Evolutionary conservation across 2,329 filamentous ascomycete genomes (phyloP).

Genomic region (Fusarium lateritium): DNA sequence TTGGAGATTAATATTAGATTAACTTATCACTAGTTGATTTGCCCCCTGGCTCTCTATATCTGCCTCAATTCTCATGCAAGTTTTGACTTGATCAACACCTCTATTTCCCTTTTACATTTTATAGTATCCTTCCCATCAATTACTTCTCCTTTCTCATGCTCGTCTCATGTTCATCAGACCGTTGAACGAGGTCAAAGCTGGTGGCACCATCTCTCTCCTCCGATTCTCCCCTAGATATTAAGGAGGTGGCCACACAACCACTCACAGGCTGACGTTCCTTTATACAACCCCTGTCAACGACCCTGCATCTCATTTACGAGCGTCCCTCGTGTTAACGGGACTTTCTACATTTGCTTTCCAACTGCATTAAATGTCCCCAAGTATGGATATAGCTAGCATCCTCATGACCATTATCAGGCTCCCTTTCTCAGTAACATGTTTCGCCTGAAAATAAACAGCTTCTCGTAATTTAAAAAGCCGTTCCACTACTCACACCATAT

Average conservation of each 20-base stretch:
- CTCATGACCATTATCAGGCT: constrained; percentile 8
- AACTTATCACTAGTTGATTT: background rate
- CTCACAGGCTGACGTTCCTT: constrained; percentile 30
- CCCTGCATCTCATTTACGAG: constrained; percentile 41
- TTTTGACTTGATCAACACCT: background rate
- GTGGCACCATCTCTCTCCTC: constrained; percentile 25
- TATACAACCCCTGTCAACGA: constrained; percentile 25
- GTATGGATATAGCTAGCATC: constrained; percentile 1
- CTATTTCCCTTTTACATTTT: background rate
- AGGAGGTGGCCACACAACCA: constrained; percentile 36
- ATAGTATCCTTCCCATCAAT: too few species aligned
- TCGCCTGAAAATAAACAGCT: background rate
- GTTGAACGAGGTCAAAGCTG: constrained; percentile 20
- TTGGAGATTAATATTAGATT: constrained; percentile 2
- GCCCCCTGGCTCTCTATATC: background rate
- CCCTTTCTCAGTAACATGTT: constrained; percentile 1
- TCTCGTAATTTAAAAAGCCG: constrained; percentile 12
- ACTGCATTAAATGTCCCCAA: constrained; percentile 11
- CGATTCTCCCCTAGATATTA: constrained; percentile 8
- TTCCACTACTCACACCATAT: constrained; percentile 35
- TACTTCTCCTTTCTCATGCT: background rate
- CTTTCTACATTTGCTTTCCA: constrained; percentile 19
- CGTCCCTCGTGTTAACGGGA: constrained; percentile 30
- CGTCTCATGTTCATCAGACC: constrained; percentile 19
- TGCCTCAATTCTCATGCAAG: background rate